phyloP scores from a whole-genome alignment of 345 rosid genomes.

The Linum trigynum region DNA sequence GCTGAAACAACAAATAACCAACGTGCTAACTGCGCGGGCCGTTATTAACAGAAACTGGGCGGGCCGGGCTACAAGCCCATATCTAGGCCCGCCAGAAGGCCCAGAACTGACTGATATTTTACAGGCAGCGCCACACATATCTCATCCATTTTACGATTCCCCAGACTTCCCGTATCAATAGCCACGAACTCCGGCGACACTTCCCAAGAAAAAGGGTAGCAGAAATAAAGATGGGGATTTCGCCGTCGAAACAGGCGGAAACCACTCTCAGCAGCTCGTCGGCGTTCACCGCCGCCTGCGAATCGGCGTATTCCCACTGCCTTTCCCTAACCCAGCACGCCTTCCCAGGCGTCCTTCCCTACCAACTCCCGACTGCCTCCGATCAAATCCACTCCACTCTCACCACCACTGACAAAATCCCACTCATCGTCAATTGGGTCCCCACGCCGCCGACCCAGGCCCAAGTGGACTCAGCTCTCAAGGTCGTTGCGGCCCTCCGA shows the following conservation, averaged over 20 bases:
- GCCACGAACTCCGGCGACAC: too few species aligned
- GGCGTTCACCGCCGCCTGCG: constrained; percentile 55
- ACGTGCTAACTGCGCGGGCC: too few species aligned
- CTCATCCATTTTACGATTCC: too few species aligned
- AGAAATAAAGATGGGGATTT: constrained; percentile 41
- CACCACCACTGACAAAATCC: constrained; percentile 21
- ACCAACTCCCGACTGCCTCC: constrained; percentile 69
- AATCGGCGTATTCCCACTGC: constrained; percentile 52
- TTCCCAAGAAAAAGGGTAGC: neutral
- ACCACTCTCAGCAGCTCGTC: constrained; percentile 29
- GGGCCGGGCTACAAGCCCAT: too few species aligned
- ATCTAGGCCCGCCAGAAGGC: too few species aligned
- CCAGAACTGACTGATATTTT: too few species aligned
- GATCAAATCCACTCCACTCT: constrained; percentile 44
- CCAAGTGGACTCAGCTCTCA: constrained; percentile 66
- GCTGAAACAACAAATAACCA: too few species aligned
- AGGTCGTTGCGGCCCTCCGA: constrained; percentile 13
- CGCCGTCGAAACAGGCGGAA: constrained; percentile 50
- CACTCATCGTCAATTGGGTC: constrained; percentile 50
- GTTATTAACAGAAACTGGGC: too few species aligned
- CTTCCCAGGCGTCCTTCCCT: constrained; percentile 62
- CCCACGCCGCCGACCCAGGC: constrained; percentile 58
- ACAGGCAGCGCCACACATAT: too few species aligned
- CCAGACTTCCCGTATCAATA: too few species aligned
- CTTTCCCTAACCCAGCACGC: constrained; percentile 62